Percentiles rank a stretch among this genome's conserved stretches.
Evolutionary conservation across 352 stramenopile species (phyloP).

Genomic region (Phytophthora pluvialis): DNA sequence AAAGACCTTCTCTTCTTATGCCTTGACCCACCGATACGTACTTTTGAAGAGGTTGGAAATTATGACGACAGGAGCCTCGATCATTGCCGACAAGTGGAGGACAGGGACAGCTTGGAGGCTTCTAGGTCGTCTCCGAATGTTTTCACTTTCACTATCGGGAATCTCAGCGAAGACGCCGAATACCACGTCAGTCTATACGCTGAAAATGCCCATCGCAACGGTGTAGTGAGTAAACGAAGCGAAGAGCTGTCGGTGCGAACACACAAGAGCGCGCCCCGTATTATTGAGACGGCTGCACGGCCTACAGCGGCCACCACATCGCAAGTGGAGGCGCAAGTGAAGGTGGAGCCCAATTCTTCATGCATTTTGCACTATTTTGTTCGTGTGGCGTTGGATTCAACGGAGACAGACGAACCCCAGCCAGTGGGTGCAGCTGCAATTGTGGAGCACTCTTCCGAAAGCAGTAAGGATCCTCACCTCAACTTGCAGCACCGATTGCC

Average conservation of each 20-base stretch:
- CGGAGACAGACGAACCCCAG: slow-evolving; percentile 9
- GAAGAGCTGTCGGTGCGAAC: slow-evolving; percentile 39
- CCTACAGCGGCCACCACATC: slow-evolving; percentile 47
- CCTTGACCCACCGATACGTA: slow-evolving; percentile 13
- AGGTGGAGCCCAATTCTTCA: slow-evolving; percentile 27
- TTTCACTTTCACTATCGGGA: slow-evolving; percentile 52
- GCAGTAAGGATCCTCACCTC: slow-evolving; percentile 1
- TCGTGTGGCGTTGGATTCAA: slow-evolving; percentile 12
- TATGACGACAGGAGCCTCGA: slow-evolving; percentile 3
- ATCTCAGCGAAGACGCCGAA: slow-evolving; percentile 60
- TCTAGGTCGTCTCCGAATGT: slow-evolving; percentile 20
- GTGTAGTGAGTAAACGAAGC: slow-evolving; percentile 52
- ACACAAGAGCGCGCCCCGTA: slow-evolving; percentile 44
- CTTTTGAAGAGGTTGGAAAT: not conserved
- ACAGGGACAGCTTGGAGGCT: slow-evolving; percentile 32
- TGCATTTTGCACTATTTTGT: slow-evolving; percentile 62
- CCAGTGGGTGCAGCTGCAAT: slow-evolving; percentile 23
- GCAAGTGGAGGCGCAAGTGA: slow-evolving; percentile 30
- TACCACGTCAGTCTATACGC: slow-evolving; percentile 59
- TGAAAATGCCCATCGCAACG: slow-evolving; percentile 61
- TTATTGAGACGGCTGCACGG: slow-evolving; percentile 24
- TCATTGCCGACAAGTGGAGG: slow-evolving; percentile 42
- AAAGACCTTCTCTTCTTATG: slow-evolving; percentile 62
- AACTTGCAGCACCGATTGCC: slow-evolving; percentile 29
- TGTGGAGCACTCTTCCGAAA: slow-evolving; percentile 23